A percentile compares a stretch with the other conserved stretches of the same genome.
These are phyloP conservation scores for Aspergillus heteromorphus DNA, from an alignment of 495 filamentous ascomycete genomes.

Conservation along the genomic window DNA sequence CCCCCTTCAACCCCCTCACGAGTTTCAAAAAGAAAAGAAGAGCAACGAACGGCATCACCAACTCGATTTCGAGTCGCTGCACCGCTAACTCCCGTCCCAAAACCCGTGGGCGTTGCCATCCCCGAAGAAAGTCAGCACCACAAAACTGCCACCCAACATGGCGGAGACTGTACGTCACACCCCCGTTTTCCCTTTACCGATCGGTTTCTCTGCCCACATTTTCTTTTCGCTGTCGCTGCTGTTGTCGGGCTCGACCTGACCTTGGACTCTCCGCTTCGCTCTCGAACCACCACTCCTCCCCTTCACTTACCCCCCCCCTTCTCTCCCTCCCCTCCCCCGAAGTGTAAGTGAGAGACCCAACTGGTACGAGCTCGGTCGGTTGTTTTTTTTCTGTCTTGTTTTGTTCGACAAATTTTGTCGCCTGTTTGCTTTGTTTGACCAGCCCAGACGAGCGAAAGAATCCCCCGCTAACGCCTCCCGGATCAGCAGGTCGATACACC, in stretches of 20 bases:
- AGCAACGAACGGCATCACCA: too few species aligned
- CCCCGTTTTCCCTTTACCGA: constrained; percentile 37
- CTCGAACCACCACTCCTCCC: not conserved
- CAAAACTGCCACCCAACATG: constrained; percentile 22
- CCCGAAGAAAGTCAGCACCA: not conserved
- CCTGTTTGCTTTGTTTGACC: constrained; percentile 2
- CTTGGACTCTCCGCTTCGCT: not conserved
- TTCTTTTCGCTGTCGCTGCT: constrained; percentile 28
- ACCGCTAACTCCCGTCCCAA: not conserved
- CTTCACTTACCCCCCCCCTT: not conserved
- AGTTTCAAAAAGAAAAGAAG: not conserved
- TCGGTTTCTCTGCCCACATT: constrained; percentile 35
- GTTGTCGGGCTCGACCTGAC: not conserved
- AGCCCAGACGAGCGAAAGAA: not conserved
- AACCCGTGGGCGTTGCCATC: not conserved
- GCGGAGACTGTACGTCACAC: constrained; percentile 51
- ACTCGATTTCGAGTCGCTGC: too few species aligned
- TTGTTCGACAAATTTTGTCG: not conserved
- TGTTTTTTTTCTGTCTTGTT: not conserved
- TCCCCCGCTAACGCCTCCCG: constrained; percentile 14
- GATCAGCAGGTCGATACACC: constrained; percentile 25
- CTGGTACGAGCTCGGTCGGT: not conserved
- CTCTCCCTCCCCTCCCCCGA: not conserved
- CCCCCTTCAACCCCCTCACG: not conserved
- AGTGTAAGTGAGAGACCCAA: not conserved